Evolutionary conservation across 2,329 filamentous ascomycete genomes (phyloP), one percentile per base, ranked within the genome.

Genomic region (Leptographium radiaticola): DNA sequence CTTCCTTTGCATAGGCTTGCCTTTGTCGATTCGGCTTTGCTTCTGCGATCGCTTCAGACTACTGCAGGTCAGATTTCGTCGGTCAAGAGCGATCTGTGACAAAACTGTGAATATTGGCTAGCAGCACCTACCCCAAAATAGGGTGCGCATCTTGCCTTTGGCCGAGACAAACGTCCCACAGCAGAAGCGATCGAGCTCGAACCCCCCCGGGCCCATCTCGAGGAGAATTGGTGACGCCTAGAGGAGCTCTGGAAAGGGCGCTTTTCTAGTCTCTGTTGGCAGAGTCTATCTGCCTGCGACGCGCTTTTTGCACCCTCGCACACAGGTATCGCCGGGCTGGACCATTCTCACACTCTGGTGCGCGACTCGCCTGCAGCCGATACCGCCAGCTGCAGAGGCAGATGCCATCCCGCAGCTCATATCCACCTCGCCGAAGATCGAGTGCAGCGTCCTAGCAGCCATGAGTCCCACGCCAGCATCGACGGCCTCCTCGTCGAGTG

Each of bases 381-480:
- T 12, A 44, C 18, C 42, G 42, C 42, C 9, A 25, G 30, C 43
- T 8, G 43, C 43, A 25, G 43, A 30, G 25, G 43, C 43, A 25
- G 30, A 31, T 31, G 43, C 25, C 25, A 7, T 13, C 25, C 11
- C 13, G 20, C 25, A 5, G 12, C 4, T 13, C 25, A 16, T 13
- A 25, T 45, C 13, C n/a, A 8, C 12, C 43, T 31, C 43, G 20
- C 16, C n/a, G 8, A 30, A 16, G 43, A 6, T 45, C 25, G 25
- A 7, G 25, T 3, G n/a, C 25, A 16, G 2, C 30, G 6, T 11
- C 12, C 16, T 31, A 4, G 25, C 13, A 45, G 69, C 54, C 57
- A 88, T 89, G 86, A 81, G 83, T 56, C 86, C 86, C 30, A 89
- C 87, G 51, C 85, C 87, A 53, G 83, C 85, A 20, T 89, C 86